Evolutionary conservation across 768 basidiomycete species (phyloP), one percentile per base, ranked within the genome.

Genomic region (Sporobolomyces pararoseus): DNA sequence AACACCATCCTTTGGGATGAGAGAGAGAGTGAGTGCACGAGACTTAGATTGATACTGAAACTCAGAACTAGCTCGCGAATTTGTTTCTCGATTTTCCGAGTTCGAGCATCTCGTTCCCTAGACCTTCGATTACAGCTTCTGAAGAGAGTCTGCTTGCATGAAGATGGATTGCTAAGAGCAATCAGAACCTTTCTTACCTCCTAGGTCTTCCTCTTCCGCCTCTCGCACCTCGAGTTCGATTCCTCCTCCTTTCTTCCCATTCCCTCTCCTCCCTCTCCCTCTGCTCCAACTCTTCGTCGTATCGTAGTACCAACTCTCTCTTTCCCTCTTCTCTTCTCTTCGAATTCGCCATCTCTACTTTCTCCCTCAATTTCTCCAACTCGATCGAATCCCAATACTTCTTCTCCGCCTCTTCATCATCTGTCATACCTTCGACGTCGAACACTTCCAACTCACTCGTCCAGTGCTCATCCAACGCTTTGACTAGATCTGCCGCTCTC

Each of bases 1-100:
- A n/a, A n/a, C n/a, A n/a, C n/a, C 92, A 76, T 95, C 92, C 77
- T 77, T 39, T 6, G 0, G 1, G 7, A 60, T 65, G 63, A 39
- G 75, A 71, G 46, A 78, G 77, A n/a, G 79, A 75, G 42, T 79
- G 76, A 58, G 80, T 81, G 52, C 77, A 76, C 82, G 1, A n/a
- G n/a, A n/a, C n/a, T n/a, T n/a, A n/a, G n/a, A n/a, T n/a, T n/a
- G n/a, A n/a, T n/a, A n/a, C n/a, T n/a, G n/a, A n/a, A n/a, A n/a
- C n/a, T n/a, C n/a, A n/a, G n/a, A n/a, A n/a, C n/a, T n/a, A n/a
- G n/a, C n/a, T n/a, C n/a, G n/a, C n/a, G n/a, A n/a, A n/a, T n/a
- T n/a, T n/a, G n/a, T n/a, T n/a, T n/a, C n/a, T n/a, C n/a, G n/a
- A n/a, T n/a, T n/a, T n/a, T n/a, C n/a, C n/a, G n/a, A n/a, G n/a